These are phyloP conservation scores for Agrocybe pediades DNA, from an alignment of 768 basidiomycete genomes.

Conservation along the genomic window DNA sequence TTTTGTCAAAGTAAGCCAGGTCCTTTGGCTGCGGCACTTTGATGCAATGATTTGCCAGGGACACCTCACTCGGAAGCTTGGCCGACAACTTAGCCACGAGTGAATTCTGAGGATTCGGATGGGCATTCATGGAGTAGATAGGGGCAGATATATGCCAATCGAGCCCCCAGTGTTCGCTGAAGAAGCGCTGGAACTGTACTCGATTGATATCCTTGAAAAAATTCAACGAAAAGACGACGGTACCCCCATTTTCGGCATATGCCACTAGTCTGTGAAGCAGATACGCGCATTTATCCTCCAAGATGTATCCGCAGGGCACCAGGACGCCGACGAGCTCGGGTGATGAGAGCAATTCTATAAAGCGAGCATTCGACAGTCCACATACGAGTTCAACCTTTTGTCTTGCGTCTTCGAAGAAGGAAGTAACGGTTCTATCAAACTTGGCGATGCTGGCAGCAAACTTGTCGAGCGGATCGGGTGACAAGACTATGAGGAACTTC, in stretches of 20 bases:
- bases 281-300: constrained; percentile 20
- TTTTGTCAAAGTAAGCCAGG: constrained; percentile 17
- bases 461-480: constrained; percentile 13
- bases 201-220: constrained; percentile 22
- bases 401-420: constrained; percentile 21
- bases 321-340: constrained; percentile 34
- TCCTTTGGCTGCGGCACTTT: constrained; percentile 19
- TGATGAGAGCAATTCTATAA: constrained; percentile 28
- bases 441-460: no score
- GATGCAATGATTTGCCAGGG: constrained; percentile 27
- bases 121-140: constrained; percentile 14
- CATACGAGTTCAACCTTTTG: constrained; percentile 18
- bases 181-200: constrained; percentile 22
- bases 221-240: constrained; percentile 31
- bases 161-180: constrained; percentile 32
- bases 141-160: constrained; percentile 29
- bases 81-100: constrained; percentile 13
- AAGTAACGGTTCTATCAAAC: constrained; percentile 15
- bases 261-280: constrained; percentile 31
- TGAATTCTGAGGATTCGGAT: constrained; percentile 12
- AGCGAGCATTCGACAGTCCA: constrained; percentile 22
- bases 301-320: constrained; percentile 34
- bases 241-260: constrained; percentile 38
- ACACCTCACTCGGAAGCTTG: constrained; percentile 19
- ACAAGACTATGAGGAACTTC: constrained; percentile 28